These are phyloP conservation scores for Cyclotella cryptica DNA, from an alignment of 108 stramenopile species.

Conservation along the genomic window DNA sequence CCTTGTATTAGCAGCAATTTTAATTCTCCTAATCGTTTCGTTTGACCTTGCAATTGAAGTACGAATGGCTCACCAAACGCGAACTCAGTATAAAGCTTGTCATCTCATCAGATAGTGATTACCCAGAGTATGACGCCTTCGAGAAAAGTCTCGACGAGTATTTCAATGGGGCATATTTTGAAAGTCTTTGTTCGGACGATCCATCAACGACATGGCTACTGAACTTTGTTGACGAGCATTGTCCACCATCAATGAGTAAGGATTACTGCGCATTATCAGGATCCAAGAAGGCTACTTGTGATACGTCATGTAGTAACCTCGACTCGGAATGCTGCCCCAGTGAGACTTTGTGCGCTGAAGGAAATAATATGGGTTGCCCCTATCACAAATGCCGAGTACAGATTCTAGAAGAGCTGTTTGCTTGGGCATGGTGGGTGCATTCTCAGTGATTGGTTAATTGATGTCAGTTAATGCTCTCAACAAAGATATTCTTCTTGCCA, in stretches of 20 bases:
- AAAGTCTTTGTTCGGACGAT: conserved; percentile 40
- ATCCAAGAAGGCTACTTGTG: conserved; percentile 16
- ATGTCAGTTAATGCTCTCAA: neutral
- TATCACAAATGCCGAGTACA: conserved; percentile 46
- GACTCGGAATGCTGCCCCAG: conserved; percentile 40
- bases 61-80: conserved; percentile 35
- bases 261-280: conserved; percentile 14
- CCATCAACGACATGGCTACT: conserved; percentile 22
- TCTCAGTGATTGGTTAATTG: neutral
- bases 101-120: conserved; percentile 17
- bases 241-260: conserved; percentile 38
- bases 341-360: conserved; percentile 31
- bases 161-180: conserved; percentile 50
- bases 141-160: conserved; percentile 25
- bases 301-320: conserved; percentile 20
- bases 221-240: conserved; percentile 32
- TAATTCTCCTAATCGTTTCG: no score
- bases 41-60: conserved; percentile 6
- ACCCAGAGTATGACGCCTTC: conserved; percentile 45
- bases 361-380: conserved; percentile 27
- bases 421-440: conserved; percentile 17
- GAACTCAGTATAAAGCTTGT: conserved; percentile 24
- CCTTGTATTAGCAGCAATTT: no score
- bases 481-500: neutral
- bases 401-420: conserved; percentile 28